Base-by-base conservation (phyloP, 2,329 filamentous ascomycete genomes). In the Pseudocercospora eumusae region DNA sequence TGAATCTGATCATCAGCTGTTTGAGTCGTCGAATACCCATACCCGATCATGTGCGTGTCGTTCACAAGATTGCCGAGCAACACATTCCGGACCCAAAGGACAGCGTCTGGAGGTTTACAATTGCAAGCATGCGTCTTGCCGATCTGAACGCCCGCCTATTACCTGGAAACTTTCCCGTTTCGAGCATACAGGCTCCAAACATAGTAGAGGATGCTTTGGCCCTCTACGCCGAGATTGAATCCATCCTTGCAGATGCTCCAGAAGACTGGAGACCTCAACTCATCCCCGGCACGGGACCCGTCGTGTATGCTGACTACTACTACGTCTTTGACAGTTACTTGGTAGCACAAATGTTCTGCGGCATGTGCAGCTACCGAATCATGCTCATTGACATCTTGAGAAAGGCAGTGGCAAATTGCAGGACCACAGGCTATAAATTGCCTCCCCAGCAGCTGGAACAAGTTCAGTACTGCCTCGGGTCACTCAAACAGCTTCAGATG, bases 311-410 rank as follows among this genome's bases (percentile, higher is more conserved):
- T 10, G 63, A 58, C 31, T 60, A 60, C 60, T 65, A 62, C 45
- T 65, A 60, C 50, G 49, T 65, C 54, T 65, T 65, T 25, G 57
- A 59, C 56, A 65, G 57, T 42, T 62, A 60, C 21, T 31, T 65
- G 10, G 55, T 65, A 18, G 60, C 63, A 27, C 63, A 65, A 47
- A 61, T 62, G 28, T 62, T 65, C 31, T 57, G 57, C 31, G 63
- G 59, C 23, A 58, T 58, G n/a, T 65, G 63, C 54, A 44, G 44
- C 42, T 65, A 60, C 23, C 60, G 63, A 5, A 62, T 65, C 13
- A 60, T 62, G 53, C 60, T 65, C 40, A 62, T 60, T 15, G 60
- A 65, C 49, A 60, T 65, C 11, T 25, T 65, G 23, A 52, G 59
- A 42, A 64, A 64, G 49, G 62, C 62, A 8, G 27, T 64, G 8